These are phyloP conservation scores for Sugiyamaella marilandica DNA, from an alignment of 805 yeast genomes.

Conservation along the genomic window DNA sequence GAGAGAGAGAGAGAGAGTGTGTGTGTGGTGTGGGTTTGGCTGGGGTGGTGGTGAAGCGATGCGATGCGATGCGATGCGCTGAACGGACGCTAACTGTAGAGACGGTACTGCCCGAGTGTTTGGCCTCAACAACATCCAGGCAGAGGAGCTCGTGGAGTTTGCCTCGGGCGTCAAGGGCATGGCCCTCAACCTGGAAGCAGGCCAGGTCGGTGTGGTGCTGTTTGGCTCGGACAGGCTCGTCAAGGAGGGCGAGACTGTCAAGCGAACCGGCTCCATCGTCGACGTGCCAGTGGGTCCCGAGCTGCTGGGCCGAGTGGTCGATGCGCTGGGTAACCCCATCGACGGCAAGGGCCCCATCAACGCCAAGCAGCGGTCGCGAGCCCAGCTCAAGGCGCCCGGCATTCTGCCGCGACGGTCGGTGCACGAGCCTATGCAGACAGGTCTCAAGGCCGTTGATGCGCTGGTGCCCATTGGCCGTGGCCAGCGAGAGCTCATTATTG, in stretches of 20 bases:
- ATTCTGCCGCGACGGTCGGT: conserved; percentile 98
- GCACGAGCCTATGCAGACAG: conserved; percentile 99
- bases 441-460: conserved; percentile 98
- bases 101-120: conserved; percentile 99
- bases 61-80: not conserved
- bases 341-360: conserved; percentile 99
- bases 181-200: conserved; percentile 99
- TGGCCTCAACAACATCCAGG: conserved; percentile 99
- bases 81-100: conserved; percentile 40
- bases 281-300: conserved; percentile 99
- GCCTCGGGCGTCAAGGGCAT: conserved; percentile 99
- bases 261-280: conserved; percentile 99
- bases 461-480: conserved; percentile 99
- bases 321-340: conserved; percentile 98
- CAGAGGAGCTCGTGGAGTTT: conserved; percentile 99
- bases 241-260: conserved; percentile 99
- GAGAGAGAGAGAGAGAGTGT: no score
- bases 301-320: conserved; percentile 98
- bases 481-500: conserved; percentile 99
- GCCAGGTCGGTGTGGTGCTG: conserved; percentile 99
- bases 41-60: no score
- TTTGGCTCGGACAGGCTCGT: conserved; percentile 99
- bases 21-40: no score
- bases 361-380: conserved; percentile 80
- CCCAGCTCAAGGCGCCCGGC: conserved; percentile 99